Evolutionary conservation across 768 basidiomycete genomes (phyloP).

Genomic region (Phanerodontia chrysosporium): DNA sequence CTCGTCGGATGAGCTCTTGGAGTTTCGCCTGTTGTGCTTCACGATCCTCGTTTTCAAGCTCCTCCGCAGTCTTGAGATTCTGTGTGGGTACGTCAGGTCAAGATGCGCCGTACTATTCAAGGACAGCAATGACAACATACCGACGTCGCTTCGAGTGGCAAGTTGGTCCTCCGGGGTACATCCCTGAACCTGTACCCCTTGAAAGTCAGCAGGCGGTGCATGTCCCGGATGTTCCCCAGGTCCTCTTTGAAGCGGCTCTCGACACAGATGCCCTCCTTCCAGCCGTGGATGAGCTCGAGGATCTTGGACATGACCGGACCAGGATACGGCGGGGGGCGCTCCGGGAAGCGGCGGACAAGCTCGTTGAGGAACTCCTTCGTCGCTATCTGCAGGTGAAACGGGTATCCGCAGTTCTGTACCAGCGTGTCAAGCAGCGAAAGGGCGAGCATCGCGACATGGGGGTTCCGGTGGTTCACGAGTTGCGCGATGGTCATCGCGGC

Average conservation of each 20-base stretch:
- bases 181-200: conserved; percentile 87
- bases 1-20: conserved; percentile 95
- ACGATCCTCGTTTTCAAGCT: conserved; percentile 93
- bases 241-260: conserved; percentile 95
- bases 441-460: conserved; percentile 84
- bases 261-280: conserved; percentile 91
- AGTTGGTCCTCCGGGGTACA: conserved; percentile 25
- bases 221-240: conserved; percentile 93
- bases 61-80: conserved; percentile 93
- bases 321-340: conserved; percentile 92
- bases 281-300: conserved; percentile 85
- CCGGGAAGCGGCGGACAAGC: conserved; percentile 95
- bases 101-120: no score
- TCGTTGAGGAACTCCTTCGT: conserved; percentile 99
- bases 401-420: conserved; percentile 93
- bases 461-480: conserved; percentile 88
- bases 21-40: conserved; percentile 94
- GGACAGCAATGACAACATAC: conserved; percentile 27
- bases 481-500: conserved; percentile 82
- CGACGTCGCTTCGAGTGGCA: conserved; percentile 34
- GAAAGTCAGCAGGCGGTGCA: conserved; percentile 91
- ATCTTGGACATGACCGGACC: conserved; percentile 94
- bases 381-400: conserved; percentile 92
- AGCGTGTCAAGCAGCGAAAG: conserved; percentile 87
- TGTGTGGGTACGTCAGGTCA: no score